Conservation (phyloP, 2,329 filamentous ascomycete species). For the Arachnomyces sp. region DNA sequence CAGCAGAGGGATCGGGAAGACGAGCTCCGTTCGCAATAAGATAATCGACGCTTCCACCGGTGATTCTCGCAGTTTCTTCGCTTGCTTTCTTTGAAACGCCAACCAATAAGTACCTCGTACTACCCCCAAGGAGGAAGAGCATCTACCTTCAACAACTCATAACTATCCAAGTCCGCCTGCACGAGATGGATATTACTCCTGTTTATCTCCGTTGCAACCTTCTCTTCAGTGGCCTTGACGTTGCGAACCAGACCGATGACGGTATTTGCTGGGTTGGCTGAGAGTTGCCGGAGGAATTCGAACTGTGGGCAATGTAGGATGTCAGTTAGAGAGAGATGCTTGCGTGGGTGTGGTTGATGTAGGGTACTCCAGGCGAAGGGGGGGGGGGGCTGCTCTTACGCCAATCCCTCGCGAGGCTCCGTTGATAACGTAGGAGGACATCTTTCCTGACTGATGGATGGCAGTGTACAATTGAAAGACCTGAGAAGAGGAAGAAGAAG, state of each 20-base stretch:
- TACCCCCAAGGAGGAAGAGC: not conserved
- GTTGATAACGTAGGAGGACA: too few relatives aligned
- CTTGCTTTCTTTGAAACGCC: slow-evolving; percentile 11
- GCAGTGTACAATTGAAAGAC: too few relatives aligned
- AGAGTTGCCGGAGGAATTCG: slow-evolving; percentile 42
- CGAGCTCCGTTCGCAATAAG: slow-evolving; percentile 45
- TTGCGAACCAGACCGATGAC: slow-evolving; percentile 44
- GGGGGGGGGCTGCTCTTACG: too few relatives aligned
- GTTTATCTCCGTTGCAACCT: slow-evolving; percentile 33
- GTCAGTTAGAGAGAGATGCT: too few relatives aligned
- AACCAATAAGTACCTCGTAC: not conserved
- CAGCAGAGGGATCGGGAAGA: slow-evolving; percentile 23
- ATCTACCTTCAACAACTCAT: slow-evolving; percentile 30
- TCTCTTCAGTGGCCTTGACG: slow-evolving; percentile 38
- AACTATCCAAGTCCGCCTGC: slow-evolving; percentile 37
- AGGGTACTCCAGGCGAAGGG: too few relatives aligned
- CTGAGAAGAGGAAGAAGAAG: too few relatives aligned
- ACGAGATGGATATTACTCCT: slow-evolving; percentile 41
- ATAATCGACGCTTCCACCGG: slow-evolving; percentile 40
- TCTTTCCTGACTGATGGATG: too few relatives aligned
- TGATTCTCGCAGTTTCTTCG: slow-evolving; percentile 23
- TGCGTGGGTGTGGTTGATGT: too few relatives aligned
- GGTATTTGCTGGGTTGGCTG: slow-evolving; percentile 34
- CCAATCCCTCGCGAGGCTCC: too few relatives aligned
- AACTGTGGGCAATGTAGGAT: too few relatives aligned